phyloP scores from a whole-genome alignment of 2,329 filamentous ascomycete genomes.

The Pseudogymnoascus sp. region DNA sequence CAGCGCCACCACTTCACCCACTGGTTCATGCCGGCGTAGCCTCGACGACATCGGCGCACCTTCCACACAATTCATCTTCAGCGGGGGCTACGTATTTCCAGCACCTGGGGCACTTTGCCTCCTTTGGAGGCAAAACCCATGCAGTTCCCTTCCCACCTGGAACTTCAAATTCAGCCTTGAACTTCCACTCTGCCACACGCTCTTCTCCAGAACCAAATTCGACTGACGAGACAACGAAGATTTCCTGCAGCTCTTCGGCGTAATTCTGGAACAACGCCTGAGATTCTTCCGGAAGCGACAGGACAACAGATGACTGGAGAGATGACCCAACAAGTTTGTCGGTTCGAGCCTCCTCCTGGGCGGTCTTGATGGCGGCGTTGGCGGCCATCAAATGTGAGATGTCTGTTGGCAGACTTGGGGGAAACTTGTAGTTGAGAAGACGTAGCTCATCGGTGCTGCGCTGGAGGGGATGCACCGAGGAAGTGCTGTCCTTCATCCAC shows the following conservation, averaged over 20 bases:
- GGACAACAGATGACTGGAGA: conserved; percentile 64
- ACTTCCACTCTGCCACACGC: conserved; percentile 41
- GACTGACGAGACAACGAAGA: conserved; percentile 65
- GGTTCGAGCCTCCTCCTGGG: conserved; percentile 64
- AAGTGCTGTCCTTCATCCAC: conserved; percentile 45
- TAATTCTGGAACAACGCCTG: conserved; percentile 24
- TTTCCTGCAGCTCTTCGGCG: conserved; percentile 38
- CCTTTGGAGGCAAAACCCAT: conserved; percentile 36
- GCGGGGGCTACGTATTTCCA: conserved; percentile 76
- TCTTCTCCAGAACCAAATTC: conserved; percentile 39
- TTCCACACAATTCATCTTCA: conserved; percentile 58
- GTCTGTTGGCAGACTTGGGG: conserved; percentile 14
- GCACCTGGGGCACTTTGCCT: conserved; percentile 74
- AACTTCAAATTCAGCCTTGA: conserved; percentile 19
- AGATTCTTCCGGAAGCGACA: conserved; percentile 38
- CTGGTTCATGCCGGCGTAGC: neutral
- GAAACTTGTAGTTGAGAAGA: conserved; percentile 14
- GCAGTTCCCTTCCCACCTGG: conserved; percentile 18
- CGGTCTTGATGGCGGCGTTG: conserved; percentile 62
- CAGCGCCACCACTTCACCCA: neutral
- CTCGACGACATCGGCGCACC: conserved; percentile 62
- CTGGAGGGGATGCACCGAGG: conserved; percentile 35
- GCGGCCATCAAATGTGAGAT: conserved; percentile 22
- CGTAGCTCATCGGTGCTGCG: conserved; percentile 24
- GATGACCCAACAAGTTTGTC: conserved; percentile 72